Conservation (phyloP, 179 eudicot species). For the Amaranthus tricolor region DNA sequence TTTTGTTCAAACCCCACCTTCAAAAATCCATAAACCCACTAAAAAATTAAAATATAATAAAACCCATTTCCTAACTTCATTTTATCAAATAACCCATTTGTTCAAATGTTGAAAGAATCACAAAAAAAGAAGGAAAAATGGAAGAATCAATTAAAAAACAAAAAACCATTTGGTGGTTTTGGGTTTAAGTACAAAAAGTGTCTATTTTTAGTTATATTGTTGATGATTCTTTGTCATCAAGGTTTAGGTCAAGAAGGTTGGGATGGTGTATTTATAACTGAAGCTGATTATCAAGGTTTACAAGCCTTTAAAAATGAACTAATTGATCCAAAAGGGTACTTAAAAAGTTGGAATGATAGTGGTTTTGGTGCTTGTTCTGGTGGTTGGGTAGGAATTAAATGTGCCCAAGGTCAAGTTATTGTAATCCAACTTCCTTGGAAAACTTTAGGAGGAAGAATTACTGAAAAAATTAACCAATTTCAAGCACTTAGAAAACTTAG, state of each 20-base stretch:
- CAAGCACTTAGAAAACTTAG: conserved; percentile 57
- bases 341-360: conserved; percentile 45
- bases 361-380: conserved; percentile 55
- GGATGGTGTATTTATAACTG: conserved; percentile 56
- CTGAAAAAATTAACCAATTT: conserved; percentile 38
- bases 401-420: conserved; percentile 51
- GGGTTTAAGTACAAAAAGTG: conserved; percentile 14
- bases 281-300: conserved; percentile 63
- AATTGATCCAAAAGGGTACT: conserved; percentile 43
- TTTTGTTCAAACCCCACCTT: background rate
- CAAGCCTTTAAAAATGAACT: conserved; percentile 43
- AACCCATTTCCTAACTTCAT: background rate
- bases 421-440: conserved; percentile 56
- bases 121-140: conserved; percentile 36
- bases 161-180: conserved; percentile 8
- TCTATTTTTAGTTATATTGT: conserved; percentile 8
- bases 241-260: conserved; percentile 35
- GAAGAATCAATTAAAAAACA: conserved; percentile 28
- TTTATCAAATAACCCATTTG: conserved; percentile 4
- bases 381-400: conserved; percentile 47
- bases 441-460: conserved; percentile 36
- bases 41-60: too few relatives aligned
- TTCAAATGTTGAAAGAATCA: conserved; percentile 18
- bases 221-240: conserved; percentile 17
- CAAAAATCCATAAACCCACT: too few relatives aligned